phyloP scores from a whole-genome alignment of 805 yeast species.

The Debaryomyces maramus region DNA sequence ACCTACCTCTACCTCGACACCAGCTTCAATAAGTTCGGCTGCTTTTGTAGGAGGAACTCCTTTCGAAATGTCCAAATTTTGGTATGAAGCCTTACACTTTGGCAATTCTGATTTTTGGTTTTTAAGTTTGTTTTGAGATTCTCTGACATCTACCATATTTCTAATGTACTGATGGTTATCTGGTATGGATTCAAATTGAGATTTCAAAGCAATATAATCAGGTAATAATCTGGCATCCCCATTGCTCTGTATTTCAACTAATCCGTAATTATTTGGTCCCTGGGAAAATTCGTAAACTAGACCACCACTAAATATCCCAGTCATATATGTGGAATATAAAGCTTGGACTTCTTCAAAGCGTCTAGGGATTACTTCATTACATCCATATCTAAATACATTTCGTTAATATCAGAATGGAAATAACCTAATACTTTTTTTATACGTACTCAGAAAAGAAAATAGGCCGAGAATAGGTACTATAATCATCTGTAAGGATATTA shows the following conservation, averaged over 20 bases:
- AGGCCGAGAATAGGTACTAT: conserved; percentile 67
- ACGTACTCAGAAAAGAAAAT: conserved; percentile 81
- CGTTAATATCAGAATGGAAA: conserved; percentile 8
- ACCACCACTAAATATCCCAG: conserved; percentile 79
- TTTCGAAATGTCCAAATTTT: conserved; percentile 37
- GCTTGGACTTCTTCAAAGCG: conserved; percentile 72
- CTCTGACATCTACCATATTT: conserved; percentile 18
- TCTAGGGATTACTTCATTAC: conserved; percentile 80
- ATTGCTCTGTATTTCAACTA: conserved; percentile 50
- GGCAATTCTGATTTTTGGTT: conserved; percentile 21
- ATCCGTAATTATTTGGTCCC: conserved; percentile 77
- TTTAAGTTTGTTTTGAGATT: conserved; percentile 16
- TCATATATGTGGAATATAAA: conserved; percentile 71
- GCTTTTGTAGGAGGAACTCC: conserved; percentile 49
- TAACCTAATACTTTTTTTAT: neutral
- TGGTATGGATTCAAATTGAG: conserved; percentile 42
- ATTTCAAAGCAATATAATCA: conserved; percentile 45
- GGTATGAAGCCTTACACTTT: conserved; percentile 32
- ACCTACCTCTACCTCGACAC: conserved; percentile 52
- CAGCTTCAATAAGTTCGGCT: conserved; percentile 44
- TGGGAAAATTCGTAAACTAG: conserved; percentile 78
- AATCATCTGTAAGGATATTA: conserved; percentile 65
- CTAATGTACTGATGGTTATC: conserved; percentile 21
- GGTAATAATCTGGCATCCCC: conserved; percentile 45
- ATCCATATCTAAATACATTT: conserved; percentile 51